Percentiles rank a stretch among this genome's conserved stretches.
These are phyloP conservation scores for Phanerochaete carnosa DNA, from an alignment of 768 basidiomycete species.

Conservation along the genomic window DNA sequence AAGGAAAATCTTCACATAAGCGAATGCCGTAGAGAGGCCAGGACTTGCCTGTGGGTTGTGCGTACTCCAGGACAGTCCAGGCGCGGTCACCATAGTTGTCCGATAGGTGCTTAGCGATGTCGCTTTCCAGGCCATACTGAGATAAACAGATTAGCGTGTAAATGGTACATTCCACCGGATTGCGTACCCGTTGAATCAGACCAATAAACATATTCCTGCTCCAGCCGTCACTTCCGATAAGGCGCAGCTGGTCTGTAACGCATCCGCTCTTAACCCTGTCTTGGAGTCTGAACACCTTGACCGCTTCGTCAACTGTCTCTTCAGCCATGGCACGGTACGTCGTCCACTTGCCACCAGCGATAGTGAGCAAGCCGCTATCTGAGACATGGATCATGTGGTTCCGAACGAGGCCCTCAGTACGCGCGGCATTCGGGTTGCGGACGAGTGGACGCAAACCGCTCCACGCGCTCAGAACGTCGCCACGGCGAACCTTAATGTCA, in stretches of 20 bases:
- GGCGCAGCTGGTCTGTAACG: conserved; percentile 74
- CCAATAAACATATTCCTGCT: conserved; percentile 96
- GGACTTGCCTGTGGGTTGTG: conserved; percentile 66
- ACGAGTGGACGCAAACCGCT: conserved; percentile 89
- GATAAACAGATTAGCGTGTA: neutral
- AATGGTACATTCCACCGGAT: conserved; percentile 9
- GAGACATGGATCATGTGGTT: conserved; percentile 90
- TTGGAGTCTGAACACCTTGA: conserved; percentile 72
- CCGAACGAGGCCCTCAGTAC: conserved; percentile 85
- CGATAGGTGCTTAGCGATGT: conserved; percentile 91
- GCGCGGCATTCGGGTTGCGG: conserved; percentile 66
- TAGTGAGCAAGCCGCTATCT: conserved; percentile 81
- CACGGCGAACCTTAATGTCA: conserved; percentile 91
- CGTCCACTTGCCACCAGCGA: conserved; percentile 99
- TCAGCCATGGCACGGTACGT: conserved; percentile 96
- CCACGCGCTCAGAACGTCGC: conserved; percentile 96
- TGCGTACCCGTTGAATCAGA: conserved; percentile 78
- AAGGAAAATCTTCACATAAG: conserved; percentile 71
- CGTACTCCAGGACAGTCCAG: conserved; percentile 87
- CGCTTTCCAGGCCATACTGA: conserved; percentile 86
- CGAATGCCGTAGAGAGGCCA: conserved; percentile 89
- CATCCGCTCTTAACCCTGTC: conserved; percentile 55
- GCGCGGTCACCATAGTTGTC: conserved; percentile 95
- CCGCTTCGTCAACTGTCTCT: conserved; percentile 87
- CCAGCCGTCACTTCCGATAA: conserved; percentile 95